Evolutionary conservation across 2,329 filamentous ascomycete species (phyloP), one percentile per base, ranked within the genome.

Genomic region (Ceratocystis variospora): DNA sequence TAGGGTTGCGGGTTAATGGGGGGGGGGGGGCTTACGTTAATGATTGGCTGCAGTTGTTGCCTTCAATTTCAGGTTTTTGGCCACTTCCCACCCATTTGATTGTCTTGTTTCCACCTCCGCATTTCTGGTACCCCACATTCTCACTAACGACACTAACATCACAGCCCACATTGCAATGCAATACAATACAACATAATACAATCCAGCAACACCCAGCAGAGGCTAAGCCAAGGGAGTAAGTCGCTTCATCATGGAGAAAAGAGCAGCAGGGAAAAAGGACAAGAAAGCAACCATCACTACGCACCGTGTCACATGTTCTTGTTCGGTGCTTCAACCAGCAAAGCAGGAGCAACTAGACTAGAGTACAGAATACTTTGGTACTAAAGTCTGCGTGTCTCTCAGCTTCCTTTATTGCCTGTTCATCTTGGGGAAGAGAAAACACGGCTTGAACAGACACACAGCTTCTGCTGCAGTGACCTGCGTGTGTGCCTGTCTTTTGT

Each of bases 401-500:
- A 15, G 3, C 48, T 50, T 19, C 17, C 48, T 50, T 25, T 19
- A 22, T 22, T 15, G 37, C 37, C 19, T 48, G 19, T 48, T 48
- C 19, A 7, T 48, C 46, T 48, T 19, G 22, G n/a, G 19, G 48
- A 50, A 50, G 48, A 50, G 48, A 19, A 50, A 50, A 50, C 48
- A 50, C 48, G 22, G 48, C 8, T 12, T 50, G 17, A 50, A 25
- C n/a, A 50, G 22, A 41, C 37, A 15, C 37, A 41, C 37, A 41
- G 37, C 37, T 41, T 15, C 48, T 50, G 37, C 48, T 50, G 48
- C 48, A 50, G 48, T 50, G 48, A 22, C 48, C 48, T 50, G 53
- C 28, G 53, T 57, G 53, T 57, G 53, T 57, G 53, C 28, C 53
- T 57, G 53, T 15, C 53, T 57, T 17, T 33, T 57, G 22, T 57